Evolutionary conservation across 352 stramenopile species (phyloP).

Genomic region (Pythium myriotylum): DNA sequence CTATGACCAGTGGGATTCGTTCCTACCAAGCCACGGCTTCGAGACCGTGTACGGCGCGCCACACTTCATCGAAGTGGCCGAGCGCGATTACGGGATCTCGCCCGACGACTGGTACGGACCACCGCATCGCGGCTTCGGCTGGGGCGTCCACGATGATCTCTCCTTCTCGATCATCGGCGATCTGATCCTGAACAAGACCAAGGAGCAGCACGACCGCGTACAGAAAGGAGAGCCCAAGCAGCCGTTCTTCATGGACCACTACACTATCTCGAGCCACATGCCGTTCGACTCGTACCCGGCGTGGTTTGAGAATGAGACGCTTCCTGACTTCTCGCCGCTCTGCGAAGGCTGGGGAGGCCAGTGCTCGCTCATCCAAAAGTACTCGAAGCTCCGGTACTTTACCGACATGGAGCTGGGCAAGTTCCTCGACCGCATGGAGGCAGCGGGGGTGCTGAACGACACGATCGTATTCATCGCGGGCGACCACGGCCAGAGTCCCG

Average conservation of each 20-base stretch:
- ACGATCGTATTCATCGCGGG: conserved; percentile 60
- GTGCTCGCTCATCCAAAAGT: conserved; percentile 36
- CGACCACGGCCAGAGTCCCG: conserved; percentile 51
- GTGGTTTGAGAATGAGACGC: conserved; percentile 37
- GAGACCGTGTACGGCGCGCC: conserved; percentile 39
- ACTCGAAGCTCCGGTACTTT: conserved; percentile 58
- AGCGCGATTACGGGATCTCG: neutral
- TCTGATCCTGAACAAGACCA: conserved; percentile 46
- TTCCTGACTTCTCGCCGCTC: conserved; percentile 38
- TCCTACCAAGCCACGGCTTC: conserved; percentile 52
- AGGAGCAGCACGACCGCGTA: conserved; percentile 31
- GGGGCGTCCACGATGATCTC: conserved; percentile 52
- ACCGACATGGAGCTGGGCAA: conserved; percentile 46
- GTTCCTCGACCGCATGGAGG: conserved; percentile 55
- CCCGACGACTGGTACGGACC: conserved; percentile 23
- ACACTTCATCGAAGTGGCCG: neutral
- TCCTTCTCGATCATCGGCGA: conserved; percentile 34
- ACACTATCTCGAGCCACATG: conserved; percentile 60
- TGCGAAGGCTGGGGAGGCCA: conserved; percentile 11
- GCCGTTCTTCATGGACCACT: conserved; percentile 55
- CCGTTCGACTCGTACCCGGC: conserved; percentile 35
- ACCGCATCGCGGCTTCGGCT: conserved; percentile 15
- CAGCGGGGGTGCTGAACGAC: conserved; percentile 46
- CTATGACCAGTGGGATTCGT: conserved; percentile 55
- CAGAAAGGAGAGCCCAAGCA: conserved; percentile 28